Base-by-base conservation (phyloP, 305 asterid species). In the Fraxinus sp. region DNA sequence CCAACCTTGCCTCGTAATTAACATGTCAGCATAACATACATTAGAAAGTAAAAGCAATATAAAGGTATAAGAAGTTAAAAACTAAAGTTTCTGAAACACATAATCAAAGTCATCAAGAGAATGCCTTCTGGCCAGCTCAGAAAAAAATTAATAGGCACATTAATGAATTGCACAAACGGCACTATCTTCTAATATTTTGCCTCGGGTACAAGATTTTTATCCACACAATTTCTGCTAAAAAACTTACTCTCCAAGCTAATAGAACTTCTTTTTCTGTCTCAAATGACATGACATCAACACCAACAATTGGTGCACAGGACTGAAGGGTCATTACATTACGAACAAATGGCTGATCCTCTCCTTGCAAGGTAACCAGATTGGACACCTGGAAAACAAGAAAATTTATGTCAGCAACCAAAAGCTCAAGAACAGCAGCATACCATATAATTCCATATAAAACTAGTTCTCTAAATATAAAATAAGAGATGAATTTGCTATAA, bases 321-420 rank as follows among this genome's bases (percentile, higher is more conserved):
- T 93, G 92, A n/a, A 97, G 94, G 85, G 99, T 97, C 98, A 97
- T 97, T 83, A 97, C 99, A 84, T 97, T 97, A 75, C 93, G 97
- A 87, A 91, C 93, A 83, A 97, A 88, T 78, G 99, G 98, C 85
- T 94, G 96, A 72, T 90, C 93, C 86, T 92, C 95, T 79, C 99
- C 99, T 90, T 97, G 99, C 88, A 91, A 87, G 80, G 99, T 97
- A 81, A 93, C 97, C 62, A 94, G 93, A 86, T 97, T 97, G 84
- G 99, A 97, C 79, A 97, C 88, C 99, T 97, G 86, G 79, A 87
- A 86, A 83, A 85, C 35, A 83, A 44, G 26, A 81, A 37, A 86
- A 84, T 44, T 82, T 41, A 59, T 13, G 71, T 82, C 68, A 79
- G 86, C 82, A 79, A 82, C 81, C 20, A 59, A 79, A 79, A 44